These are phyloP conservation scores for Calycina herbarum DNA, from an alignment of 2,329 filamentous ascomycete genomes.

Conservation along the genomic window DNA sequence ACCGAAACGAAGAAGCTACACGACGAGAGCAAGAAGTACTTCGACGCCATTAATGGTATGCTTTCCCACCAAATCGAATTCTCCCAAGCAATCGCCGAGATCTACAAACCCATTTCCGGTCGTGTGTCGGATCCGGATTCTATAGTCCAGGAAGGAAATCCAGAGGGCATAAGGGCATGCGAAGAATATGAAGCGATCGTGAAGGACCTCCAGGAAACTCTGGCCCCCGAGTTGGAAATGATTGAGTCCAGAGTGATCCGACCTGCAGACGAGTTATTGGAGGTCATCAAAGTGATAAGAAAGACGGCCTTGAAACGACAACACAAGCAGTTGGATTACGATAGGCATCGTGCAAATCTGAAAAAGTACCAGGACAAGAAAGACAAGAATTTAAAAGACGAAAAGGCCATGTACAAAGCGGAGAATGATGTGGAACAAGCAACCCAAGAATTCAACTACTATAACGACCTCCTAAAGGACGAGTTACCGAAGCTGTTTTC, in stretches of 20 bases:
- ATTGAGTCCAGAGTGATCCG: conserved; percentile 89
- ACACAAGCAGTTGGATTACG: conserved; percentile 96
- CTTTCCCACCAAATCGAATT: conserved; percentile 97
- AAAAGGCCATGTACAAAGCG: conserved; percentile 94
- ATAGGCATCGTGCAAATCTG: conserved; percentile 76
- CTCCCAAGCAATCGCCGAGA: conserved; percentile 90
- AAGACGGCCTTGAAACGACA: conserved; percentile 88
- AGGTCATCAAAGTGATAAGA: conserved; percentile 92
- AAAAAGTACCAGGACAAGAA: conserved; percentile 99
- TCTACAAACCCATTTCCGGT: conserved; percentile 98
- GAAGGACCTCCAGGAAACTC: conserved; percentile 81
- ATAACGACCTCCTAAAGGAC: conserved; percentile 95
- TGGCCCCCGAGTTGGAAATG: conserved; percentile 94
- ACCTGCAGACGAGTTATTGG: conserved; percentile 88
- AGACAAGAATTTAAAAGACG: conserved; percentile 92
- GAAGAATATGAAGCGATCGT: conserved; percentile 95
- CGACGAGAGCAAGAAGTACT: conserved; percentile 97
- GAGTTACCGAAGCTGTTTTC: conserved; percentile 89
- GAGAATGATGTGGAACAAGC: conserved; percentile 88
- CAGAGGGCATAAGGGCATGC: conserved; percentile 90
- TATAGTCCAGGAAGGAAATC: conserved; percentile 78
- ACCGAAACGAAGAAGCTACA: conserved; percentile 95
- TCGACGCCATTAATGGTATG: conserved; percentile 98
- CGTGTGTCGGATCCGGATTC: conserved; percentile 91
- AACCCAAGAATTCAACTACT: conserved; percentile 96